These are phyloP conservation scores for Chlorella vulgaris DNA, from an alignment of 139 green algal genomes.

Conservation along the genomic window DNA sequence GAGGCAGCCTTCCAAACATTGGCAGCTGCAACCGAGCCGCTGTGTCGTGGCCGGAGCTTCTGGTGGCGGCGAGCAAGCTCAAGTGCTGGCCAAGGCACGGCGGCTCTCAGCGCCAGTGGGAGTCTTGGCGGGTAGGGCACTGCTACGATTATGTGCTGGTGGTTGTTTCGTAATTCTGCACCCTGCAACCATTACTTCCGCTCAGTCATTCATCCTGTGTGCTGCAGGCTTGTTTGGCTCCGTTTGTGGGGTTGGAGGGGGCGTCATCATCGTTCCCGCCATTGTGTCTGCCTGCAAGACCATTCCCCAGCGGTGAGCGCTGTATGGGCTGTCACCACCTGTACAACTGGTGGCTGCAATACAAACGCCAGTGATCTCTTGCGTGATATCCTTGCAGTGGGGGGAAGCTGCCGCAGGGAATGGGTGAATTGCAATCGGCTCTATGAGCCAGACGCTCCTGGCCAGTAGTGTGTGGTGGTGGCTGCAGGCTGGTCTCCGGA, in stretches of 20 bases:
- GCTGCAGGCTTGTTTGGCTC: constrained; percentile 72
- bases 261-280: constrained; percentile 76
- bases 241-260: constrained; percentile 81
- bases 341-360: too few relatives aligned
- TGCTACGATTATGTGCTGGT: too few relatives aligned
- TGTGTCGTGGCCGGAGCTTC: neutral
- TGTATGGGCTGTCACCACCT: neutral
- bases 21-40: neutral
- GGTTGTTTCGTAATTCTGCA: neutral
- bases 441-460: too few relatives aligned
- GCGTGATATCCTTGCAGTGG: too few relatives aligned
- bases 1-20: too few relatives aligned
- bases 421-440: too few relatives aligned
- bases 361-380: too few relatives aligned
- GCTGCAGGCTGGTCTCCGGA: constrained; percentile 57
- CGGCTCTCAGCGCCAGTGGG: constrained; percentile 16
- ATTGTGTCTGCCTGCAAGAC: constrained; percentile 68
- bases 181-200: neutral
- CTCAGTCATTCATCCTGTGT: neutral
- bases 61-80: neutral
- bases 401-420: too few relatives aligned
- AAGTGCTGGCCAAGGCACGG: constrained; percentile 13
- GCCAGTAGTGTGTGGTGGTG: too few relatives aligned
- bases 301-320: constrained; percentile 45
- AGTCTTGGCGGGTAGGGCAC: neutral